Evolutionary conservation across 768 basidiomycete species (phyloP).

Genomic region (Nidularia pulvinata): DNA sequence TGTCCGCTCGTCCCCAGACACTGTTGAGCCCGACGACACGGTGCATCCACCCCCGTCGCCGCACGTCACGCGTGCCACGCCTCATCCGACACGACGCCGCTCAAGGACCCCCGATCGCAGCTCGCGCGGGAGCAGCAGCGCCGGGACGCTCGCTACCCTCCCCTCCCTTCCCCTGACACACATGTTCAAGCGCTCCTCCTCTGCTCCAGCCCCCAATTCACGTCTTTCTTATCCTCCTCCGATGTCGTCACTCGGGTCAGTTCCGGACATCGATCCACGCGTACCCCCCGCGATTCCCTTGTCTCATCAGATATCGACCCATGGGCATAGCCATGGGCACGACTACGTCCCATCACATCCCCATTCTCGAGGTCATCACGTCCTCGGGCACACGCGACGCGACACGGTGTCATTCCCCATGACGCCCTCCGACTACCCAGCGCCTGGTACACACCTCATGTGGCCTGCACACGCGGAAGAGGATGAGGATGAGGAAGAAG

Average conservation of each 20-base stretch:
- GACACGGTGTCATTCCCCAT: conserved; percentile 27
- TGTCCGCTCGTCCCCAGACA: neutral
- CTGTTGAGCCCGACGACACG: neutral
- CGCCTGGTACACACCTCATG: too few relatives aligned
- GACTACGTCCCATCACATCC: conserved; percentile 8
- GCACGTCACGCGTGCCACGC: neutral
- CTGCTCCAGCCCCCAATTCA: conserved; percentile 20
- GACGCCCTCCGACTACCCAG: too few relatives aligned
- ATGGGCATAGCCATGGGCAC: conserved; percentile 9
- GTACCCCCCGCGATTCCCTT: too few relatives aligned
- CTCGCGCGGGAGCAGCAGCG: neutral
- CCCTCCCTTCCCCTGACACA: conserved; percentile 55
- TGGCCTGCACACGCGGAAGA: too few relatives aligned
- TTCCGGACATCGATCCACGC: too few relatives aligned
- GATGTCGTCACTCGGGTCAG: conserved; percentile 1
- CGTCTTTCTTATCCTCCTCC: conserved; percentile 1
- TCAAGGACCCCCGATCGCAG: neutral
- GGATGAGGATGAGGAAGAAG: too few relatives aligned
- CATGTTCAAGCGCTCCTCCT: conserved; percentile 67
- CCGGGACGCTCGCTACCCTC: conserved; percentile 16
- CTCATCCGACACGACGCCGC: neutral
- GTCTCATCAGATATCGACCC: conserved; percentile 11
- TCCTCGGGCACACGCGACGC: conserved; percentile 15
- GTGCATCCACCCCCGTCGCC: neutral
- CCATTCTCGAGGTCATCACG: neutral